phyloP scores from a whole-genome alignment of 371 early-diverging fungal species.

The Fennellomyces sp. region DNA sequence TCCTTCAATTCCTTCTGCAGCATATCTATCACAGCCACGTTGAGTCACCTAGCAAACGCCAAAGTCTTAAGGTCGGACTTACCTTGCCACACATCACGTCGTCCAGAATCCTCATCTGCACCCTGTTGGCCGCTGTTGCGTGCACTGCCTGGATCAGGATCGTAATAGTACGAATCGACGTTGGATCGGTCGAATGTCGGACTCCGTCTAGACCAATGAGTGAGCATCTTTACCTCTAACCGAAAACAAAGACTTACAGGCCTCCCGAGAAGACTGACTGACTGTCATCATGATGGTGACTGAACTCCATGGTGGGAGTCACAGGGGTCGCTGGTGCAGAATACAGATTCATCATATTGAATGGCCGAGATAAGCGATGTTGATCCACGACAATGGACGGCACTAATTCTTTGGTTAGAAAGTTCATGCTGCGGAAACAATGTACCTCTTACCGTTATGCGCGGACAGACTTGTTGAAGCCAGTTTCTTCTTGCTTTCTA shows the following conservation, averaged over 20 bases:
- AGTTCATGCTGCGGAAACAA: neutral
- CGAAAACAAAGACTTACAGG: neutral
- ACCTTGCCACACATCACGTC: conserved; percentile 10
- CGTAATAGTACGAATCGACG: neutral
- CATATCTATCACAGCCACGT: conserved; percentile 8
- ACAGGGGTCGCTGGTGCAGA: conserved; percentile 7
- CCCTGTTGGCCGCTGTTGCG: neutral
- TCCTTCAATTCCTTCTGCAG: conserved; percentile 5
- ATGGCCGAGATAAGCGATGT: conserved; percentile 5
- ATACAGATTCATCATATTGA: conserved; percentile 6
- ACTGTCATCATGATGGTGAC: conserved; percentile 1
- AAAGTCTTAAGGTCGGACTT: neutral
- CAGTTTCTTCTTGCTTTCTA: conserved; percentile 17
- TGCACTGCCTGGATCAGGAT: neutral
- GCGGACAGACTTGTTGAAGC: neutral
- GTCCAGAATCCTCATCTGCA: neutral
- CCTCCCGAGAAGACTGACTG: neutral
- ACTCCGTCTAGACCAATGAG: conserved; percentile 5
- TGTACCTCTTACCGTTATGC: neutral
- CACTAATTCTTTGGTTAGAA: neutral
- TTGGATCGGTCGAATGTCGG: conserved; percentile 2
- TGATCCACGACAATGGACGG: conserved; percentile 9
- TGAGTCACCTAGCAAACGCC: no score
- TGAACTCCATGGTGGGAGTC: conserved; percentile 1
- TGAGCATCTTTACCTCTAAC: no score